Evolutionary conservation across 306 rosid genomes (phyloP).

Genomic region (Ormosia emarginata): DNA sequence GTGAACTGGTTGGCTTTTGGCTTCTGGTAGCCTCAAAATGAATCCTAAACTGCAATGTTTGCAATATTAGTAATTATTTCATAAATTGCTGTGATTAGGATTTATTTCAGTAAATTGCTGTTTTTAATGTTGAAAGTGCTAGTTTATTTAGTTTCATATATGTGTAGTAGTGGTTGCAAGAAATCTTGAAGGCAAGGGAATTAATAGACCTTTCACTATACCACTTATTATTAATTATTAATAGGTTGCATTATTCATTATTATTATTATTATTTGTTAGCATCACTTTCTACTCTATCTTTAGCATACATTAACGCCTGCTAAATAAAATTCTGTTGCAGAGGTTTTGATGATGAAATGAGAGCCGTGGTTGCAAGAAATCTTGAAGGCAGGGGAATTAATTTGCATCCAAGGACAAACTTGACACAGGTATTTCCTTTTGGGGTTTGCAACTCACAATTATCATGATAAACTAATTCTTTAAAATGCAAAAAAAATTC

Average conservation of each 20-base stretch:
- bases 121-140: background rate
- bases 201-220: background rate
- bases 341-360: conserved; percentile 99
- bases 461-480: background rate
- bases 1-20: background rate
- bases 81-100: background rate
- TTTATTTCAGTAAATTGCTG: background rate
- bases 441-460: background rate
- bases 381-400: conserved; percentile 90
- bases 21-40: background rate
- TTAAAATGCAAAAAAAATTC: background rate
- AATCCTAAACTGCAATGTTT: background rate
- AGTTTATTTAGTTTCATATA: background rate
- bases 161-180: background rate
- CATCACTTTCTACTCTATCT: background rate
- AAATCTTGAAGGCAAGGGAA: background rate
- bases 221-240: background rate
- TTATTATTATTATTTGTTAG: background rate
- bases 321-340: conserved; percentile 30
- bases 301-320: background rate
- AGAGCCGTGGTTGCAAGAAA: conserved; percentile 93
- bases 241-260: background rate
- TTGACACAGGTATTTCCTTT: conserved; percentile 58
- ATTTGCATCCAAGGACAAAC: conserved; percentile 75
- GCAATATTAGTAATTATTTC: background rate